A percentile compares a stretch with the other conserved stretches of the same genome.
phyloP scores from a whole-genome alignment of 2,329 filamentous ascomycete species.

The Exophiala spinifera region DNA sequence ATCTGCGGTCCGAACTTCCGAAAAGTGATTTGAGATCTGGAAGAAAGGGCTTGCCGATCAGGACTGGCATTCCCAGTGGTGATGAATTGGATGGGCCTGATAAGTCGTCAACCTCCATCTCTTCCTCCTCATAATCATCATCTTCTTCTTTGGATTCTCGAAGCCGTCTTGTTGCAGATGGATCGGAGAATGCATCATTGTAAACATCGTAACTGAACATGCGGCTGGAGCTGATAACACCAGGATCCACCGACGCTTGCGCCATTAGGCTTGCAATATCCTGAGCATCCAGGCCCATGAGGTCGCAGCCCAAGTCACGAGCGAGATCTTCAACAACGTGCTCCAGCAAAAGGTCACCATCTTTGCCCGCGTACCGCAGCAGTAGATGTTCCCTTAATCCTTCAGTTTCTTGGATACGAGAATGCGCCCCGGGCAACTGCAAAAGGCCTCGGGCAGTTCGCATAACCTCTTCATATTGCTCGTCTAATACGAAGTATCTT shows the following conservation, averaged over 20 bases:
- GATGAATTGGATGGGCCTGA: slow-evolving; percentile 4
- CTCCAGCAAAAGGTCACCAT: slow-evolving; percentile 55
- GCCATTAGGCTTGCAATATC: slow-evolving; percentile 45
- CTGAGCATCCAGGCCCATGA: slow-evolving; percentile 45
- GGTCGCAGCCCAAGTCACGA: slow-evolving; percentile 48
- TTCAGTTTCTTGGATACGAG: slow-evolving; percentile 43
- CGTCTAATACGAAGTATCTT: slow-evolving; percentile 24
- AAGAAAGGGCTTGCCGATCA: slow-evolving; percentile 21
- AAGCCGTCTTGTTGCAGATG: slow-evolving; percentile 4
- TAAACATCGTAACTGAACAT: slow-evolving; percentile 29
- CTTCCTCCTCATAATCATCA: slow-evolving; percentile 20
- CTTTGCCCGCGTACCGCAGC: slow-evolving; percentile 58
- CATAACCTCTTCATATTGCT: slow-evolving; percentile 26
- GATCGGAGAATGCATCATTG: slow-evolving; percentile 14
- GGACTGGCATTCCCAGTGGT: slow-evolving; percentile 18
- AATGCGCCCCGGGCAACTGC: slow-evolving; percentile 16
- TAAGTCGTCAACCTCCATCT: slow-evolving; percentile 17
- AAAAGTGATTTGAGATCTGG: slow-evolving; percentile 21
- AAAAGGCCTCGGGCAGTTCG: slow-evolving; percentile 26
- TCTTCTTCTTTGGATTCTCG: slow-evolving; percentile 22
- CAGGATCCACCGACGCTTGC: slow-evolving; percentile 11
- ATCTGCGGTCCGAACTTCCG: neutral
- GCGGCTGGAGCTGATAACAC: slow-evolving; percentile 15
- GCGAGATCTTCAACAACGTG: slow-evolving; percentile 63
- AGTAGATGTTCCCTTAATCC: slow-evolving; percentile 55